Evolutionary conservation across 495 filamentous ascomycete species (phyloP).

Genomic region (Penicillium herquei): DNA sequence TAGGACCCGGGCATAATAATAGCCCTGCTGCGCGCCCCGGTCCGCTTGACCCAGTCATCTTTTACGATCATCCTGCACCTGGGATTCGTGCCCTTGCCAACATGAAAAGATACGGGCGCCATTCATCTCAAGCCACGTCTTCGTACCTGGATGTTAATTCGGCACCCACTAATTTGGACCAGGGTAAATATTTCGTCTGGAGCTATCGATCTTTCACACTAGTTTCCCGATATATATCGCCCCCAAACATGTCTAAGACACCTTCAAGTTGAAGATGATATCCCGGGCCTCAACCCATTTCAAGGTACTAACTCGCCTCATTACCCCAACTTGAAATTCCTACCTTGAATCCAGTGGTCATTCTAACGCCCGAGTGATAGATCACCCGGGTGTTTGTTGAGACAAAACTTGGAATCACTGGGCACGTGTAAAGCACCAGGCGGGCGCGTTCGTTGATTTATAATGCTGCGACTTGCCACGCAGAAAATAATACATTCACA

Average conservation of each 20-base stretch:
- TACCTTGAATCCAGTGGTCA: slow-evolving; percentile 6
- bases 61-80: background rate
- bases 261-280: background rate
- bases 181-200: no score
- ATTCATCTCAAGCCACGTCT: slow-evolving; percentile 2
- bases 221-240: no score
- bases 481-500: background rate
- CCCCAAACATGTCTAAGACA: no score
- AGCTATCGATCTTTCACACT: no score
- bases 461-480: slow-evolving; percentile 14
- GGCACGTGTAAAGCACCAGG: slow-evolving; percentile 8
- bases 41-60: slow-evolving; percentile 11
- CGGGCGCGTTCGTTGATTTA: slow-evolving; percentile 11
- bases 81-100: background rate
- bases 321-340: no score
- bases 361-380: slow-evolving; percentile 9
- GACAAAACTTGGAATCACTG: background rate
- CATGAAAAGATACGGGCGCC: background rate
- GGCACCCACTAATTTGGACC: no score
- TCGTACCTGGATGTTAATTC: background rate
- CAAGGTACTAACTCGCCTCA: background rate
- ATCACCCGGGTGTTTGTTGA: slow-evolving; percentile 16
- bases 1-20: background rate
- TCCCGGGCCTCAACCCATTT: background rate
- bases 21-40: background rate